Evolutionary conservation across 768 basidiomycete genomes (phyloP).

Genomic region (Hericium coralloides): DNA sequence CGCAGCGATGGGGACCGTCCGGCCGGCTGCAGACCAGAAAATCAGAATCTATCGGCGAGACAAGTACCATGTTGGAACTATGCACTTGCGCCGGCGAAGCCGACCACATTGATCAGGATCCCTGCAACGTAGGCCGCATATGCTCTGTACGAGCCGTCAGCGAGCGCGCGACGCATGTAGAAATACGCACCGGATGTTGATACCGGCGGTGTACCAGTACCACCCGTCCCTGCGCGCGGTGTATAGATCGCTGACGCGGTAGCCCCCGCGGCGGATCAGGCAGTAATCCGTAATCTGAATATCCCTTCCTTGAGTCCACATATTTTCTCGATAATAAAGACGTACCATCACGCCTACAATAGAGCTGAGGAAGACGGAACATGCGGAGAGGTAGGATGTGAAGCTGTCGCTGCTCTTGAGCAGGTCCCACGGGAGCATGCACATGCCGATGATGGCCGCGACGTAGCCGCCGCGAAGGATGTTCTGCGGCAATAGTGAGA

Average conservation of each 20-base stretch:
- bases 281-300: conserved; percentile 71
- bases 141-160: conserved; percentile 29
- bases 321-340: neutral
- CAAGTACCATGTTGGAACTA: conserved; percentile 6
- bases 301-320: neutral
- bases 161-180: neutral
- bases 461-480: conserved; percentile 82
- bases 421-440: conserved; percentile 72
- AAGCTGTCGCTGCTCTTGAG: conserved; percentile 67
- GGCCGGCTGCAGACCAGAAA: conserved; percentile 34
- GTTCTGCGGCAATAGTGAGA: conserved; percentile 36
- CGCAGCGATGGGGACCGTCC: conserved; percentile 53
- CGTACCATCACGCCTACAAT: conserved; percentile 77
- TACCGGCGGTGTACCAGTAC: conserved; percentile 68
- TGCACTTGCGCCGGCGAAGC: conserved; percentile 68
- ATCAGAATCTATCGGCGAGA: neutral
- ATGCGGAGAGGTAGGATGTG: conserved; percentile 75
- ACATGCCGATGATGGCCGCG: conserved; percentile 65
- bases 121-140: conserved; percentile 63
- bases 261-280: conserved; percentile 58
- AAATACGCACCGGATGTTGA: conserved; percentile 52
- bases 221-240: conserved; percentile 43
- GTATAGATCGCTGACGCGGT: conserved; percentile 69
- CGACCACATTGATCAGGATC: conserved; percentile 76
- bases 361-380: conserved; percentile 73